Percentiles rank a stretch among this genome's conserved stretches.
phyloP scores from a whole-genome alignment of 805 yeast genomes.

The Pichia eremophila region DNA sequence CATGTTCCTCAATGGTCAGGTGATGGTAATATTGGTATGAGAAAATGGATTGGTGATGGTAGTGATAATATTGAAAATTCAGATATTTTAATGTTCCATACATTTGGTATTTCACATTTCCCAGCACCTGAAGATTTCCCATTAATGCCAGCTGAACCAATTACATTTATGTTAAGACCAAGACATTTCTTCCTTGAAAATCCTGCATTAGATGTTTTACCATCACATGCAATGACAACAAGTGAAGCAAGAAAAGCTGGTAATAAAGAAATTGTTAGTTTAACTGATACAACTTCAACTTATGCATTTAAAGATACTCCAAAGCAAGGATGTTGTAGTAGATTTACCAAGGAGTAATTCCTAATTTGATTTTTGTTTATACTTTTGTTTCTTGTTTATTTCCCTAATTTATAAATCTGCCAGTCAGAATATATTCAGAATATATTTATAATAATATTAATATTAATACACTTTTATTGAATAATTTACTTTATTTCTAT shows the following conservation, averaged over 20 bases:
- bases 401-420: not conserved
- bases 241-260: constrained; percentile 32
- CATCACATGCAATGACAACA: constrained; percentile 47
- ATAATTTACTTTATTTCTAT: too few species aligned
- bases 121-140: constrained; percentile 90
- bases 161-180: constrained; percentile 65
- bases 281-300: constrained; percentile 40
- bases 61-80: constrained; percentile 49
- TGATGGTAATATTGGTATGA: constrained; percentile 57
- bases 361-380: not conserved
- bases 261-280: constrained; percentile 31
- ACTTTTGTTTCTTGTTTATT: not conserved
- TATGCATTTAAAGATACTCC: constrained; percentile 37
- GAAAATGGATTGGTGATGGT: constrained; percentile 62
- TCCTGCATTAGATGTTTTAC: constrained; percentile 68
- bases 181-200: constrained; percentile 70
- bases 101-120: constrained; percentile 78
- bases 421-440: not conserved
- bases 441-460: not conserved
- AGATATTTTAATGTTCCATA: constrained; percentile 69
- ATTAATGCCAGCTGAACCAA: constrained; percentile 80
- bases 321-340: constrained; percentile 22
- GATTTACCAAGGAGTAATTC: constrained; percentile 16
- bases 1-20: constrained; percentile 70
- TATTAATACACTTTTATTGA: not conserved